Evolutionary conservation across 768 basidiomycete genomes (phyloP).

Genomic region (Lactarius psammicola): DNA sequence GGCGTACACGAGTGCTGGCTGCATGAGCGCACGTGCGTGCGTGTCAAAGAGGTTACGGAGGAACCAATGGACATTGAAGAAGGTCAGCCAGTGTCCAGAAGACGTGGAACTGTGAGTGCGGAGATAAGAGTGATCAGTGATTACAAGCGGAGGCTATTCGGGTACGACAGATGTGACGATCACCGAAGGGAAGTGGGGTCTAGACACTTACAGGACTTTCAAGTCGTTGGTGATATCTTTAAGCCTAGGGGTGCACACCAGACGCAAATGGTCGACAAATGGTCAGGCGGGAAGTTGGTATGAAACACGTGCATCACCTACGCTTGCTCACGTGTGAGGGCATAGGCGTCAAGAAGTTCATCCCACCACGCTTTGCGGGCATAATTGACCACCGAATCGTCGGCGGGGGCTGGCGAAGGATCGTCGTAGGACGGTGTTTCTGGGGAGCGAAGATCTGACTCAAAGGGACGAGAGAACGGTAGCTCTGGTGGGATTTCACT

Average conservation of each 20-base stretch:
- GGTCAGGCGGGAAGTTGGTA: conserved; percentile 5
- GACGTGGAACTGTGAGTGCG: conserved; percentile 53
- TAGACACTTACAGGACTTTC: conserved; percentile 47
- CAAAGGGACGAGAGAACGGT: conserved; percentile 31
- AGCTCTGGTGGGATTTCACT: conserved; percentile 31
- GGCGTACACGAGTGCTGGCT: conserved; percentile 69
- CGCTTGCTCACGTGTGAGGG: conserved; percentile 44
- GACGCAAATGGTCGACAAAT: not conserved
- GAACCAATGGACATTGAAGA: conserved; percentile 60
- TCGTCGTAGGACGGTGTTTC: conserved; percentile 18
- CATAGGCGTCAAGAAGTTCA: conserved; percentile 44
- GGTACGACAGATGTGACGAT: not conserved
- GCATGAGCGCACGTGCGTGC: conserved; percentile 54
- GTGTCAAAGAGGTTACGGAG: conserved; percentile 51
- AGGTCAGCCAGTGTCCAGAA: conserved; percentile 65
- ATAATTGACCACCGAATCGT: conserved; percentile 37
- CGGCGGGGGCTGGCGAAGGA: conserved; percentile 21
- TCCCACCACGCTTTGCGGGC: conserved; percentile 49
- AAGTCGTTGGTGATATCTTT: conserved; percentile 52
- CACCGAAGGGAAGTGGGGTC: conserved; percentile 18
- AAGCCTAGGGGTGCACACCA: conserved; percentile 39
- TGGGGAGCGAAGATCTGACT: conserved; percentile 27
- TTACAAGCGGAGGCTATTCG: not conserved
- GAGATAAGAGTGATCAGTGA: not conserved
- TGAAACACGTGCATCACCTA: conserved; percentile 31